These are phyloP conservation scores for Byssothecium circinans DNA, from an alignment of 2,329 filamentous ascomycete genomes.

Conservation along the genomic window DNA sequence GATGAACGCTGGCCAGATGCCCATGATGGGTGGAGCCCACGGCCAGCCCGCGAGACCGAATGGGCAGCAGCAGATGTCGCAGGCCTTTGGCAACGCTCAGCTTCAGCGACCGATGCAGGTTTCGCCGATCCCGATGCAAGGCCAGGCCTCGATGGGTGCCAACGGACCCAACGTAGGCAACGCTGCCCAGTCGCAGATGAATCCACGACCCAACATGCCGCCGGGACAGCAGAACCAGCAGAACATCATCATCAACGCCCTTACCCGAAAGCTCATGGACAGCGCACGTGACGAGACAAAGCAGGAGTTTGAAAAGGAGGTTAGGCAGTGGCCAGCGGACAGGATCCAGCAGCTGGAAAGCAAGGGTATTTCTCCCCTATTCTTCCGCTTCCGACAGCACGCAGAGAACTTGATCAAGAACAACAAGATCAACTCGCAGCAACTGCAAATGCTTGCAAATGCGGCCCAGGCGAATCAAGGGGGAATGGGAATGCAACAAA, in stretches of 20 bases:
- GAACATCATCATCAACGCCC: constrained; percentile 43
- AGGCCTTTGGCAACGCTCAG: constrained; percentile 51
- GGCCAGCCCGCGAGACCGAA: constrained; percentile 41
- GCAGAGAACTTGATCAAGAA: constrained; percentile 42
- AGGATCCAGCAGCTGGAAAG: constrained; percentile 50
- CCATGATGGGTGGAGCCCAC: constrained; percentile 42
- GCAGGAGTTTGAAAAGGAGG: constrained; percentile 43
- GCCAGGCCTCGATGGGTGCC: constrained; percentile 37
- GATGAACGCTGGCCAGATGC: constrained; percentile 39
- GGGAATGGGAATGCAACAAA: not conserved
- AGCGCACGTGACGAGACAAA: constrained; percentile 54
- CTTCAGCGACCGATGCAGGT: constrained; percentile 55
- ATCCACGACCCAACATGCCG: constrained; percentile 37
- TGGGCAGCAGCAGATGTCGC: constrained; percentile 46
- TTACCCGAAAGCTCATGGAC: constrained; percentile 52
- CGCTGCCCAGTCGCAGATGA: constrained; percentile 32
- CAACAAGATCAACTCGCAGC: constrained; percentile 21
- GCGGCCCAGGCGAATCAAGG: constrained; percentile 5
- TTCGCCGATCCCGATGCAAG: constrained; percentile 50
- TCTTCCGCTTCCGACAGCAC: constrained; percentile 54
- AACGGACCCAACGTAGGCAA: constrained; percentile 26
- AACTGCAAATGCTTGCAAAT: constrained; percentile 1
- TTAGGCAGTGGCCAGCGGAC: constrained; percentile 50
- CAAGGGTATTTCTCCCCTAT: constrained; percentile 54
- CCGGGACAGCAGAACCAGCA: constrained; percentile 28